phyloP scores from a whole-genome alignment of 1,139 yeast species.

The Sugiyamaella novakii region DNA sequence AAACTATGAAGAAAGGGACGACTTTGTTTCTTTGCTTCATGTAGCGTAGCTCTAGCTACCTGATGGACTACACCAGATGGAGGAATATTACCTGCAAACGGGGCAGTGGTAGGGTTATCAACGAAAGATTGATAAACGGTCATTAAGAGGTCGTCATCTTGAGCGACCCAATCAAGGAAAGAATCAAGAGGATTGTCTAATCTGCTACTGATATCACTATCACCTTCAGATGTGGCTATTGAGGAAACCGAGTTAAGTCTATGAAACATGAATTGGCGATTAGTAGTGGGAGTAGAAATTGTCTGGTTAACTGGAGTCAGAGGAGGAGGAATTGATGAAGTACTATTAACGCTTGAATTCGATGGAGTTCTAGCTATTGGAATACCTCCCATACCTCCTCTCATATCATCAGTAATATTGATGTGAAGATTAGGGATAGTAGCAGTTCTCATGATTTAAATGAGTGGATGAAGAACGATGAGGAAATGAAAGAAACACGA shows the following conservation, averaged over 20 bases:
- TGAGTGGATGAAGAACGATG: not conserved
- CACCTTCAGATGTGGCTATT: conserved; percentile 37
- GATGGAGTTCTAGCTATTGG: conserved; percentile 27
- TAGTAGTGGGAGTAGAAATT: conserved; percentile 20
- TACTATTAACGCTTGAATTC: conserved; percentile 20
- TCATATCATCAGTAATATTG: conserved; percentile 8
- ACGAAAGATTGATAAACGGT: conserved; percentile 34
- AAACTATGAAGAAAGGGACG: conserved; percentile 40
- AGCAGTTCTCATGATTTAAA: conserved; percentile 11
- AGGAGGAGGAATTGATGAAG: conserved; percentile 20
- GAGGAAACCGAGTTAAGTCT: conserved; percentile 36
- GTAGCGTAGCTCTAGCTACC: conserved; percentile 40
- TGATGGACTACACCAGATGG: conserved; percentile 44
- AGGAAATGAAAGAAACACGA: no score
- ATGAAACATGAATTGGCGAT: conserved; percentile 25
- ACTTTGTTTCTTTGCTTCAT: conserved; percentile 35
- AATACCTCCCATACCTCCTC: conserved; percentile 13
- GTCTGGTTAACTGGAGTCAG: conserved; percentile 28
- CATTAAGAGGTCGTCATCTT: conserved; percentile 38
- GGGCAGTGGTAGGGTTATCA: conserved; percentile 41
- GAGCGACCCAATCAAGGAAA: conserved; percentile 35
- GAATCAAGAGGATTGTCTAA: conserved; percentile 26
- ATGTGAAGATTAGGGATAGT: conserved; percentile 11
- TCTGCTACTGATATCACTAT: conserved; percentile 25
- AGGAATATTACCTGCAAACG: conserved; percentile 43